Conservation (phyloP, 2,329 filamentous ascomycete species). For the Cladosporium sp. region DNA sequence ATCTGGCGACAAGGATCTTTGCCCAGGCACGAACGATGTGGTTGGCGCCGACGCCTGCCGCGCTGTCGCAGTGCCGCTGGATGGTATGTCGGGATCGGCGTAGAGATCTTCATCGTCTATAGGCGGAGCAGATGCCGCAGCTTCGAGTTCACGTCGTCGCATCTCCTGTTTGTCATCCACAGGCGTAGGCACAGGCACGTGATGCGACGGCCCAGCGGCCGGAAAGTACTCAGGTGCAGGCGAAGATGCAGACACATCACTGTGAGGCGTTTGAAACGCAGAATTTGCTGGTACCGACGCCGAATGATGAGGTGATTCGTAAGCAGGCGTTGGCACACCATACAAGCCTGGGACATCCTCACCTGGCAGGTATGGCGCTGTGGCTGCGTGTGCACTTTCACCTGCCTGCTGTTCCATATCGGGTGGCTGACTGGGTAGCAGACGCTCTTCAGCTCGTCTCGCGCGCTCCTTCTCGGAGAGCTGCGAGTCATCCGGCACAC, state of each 20-base stretch:
- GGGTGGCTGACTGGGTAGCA: conserved; percentile 80
- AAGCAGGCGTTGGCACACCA: conserved; percentile 13
- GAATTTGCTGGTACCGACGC: background rate
- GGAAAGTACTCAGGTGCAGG: conserved; percentile 25
- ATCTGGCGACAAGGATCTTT: background rate
- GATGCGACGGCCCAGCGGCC: conserved; percentile 17
- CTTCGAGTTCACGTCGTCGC: conserved; percentile 52
- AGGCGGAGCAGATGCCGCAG: conserved; percentile 46
- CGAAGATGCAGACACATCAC: conserved; percentile 27
- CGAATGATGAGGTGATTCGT: conserved; percentile 2
- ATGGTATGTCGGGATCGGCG: background rate
- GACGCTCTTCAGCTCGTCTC: conserved; percentile 72
- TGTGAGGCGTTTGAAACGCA: background rate
- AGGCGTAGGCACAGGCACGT: conserved; percentile 23
- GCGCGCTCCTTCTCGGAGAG: conserved; percentile 82
- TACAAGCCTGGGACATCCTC: conserved; percentile 25
- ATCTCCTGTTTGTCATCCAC: conserved; percentile 80
- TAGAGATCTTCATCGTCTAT: background rate
- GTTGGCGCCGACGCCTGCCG: background rate
- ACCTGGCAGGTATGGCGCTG: conserved; percentile 33
- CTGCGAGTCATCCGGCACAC: conserved; percentile 60
- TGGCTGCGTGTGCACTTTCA: conserved; percentile 38
- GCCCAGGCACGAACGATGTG: conserved; percentile 1
- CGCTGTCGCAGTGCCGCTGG: background rate
- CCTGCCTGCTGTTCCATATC: conserved; percentile 34